Evolutionary conservation across 371 early-diverging fungal species (phyloP).

Genomic region (Haplosporangium sp.): DNA sequence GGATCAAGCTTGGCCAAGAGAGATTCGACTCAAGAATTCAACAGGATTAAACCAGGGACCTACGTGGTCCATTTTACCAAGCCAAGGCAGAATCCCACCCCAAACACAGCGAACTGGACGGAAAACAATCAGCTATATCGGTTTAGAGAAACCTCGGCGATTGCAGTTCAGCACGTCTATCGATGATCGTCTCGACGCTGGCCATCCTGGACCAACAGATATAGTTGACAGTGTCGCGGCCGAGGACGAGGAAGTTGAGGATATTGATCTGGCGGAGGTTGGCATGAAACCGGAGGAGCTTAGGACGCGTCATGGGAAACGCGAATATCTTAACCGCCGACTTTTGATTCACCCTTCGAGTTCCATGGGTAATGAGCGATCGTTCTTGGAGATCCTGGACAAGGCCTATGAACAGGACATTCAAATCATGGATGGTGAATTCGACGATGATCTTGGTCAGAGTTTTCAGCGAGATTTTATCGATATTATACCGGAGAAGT

Average conservation of each 20-base stretch:
- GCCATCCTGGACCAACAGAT: neutral
- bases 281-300: constrained; percentile 12
- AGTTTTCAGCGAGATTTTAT: constrained; percentile 64
- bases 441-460: constrained; percentile 19
- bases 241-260: neutral
- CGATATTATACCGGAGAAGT: constrained; percentile 67
- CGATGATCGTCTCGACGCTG: neutral
- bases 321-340: constrained; percentile 50
- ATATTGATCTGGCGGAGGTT: constrained; percentile 7
- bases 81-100: neutral
- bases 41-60: neutral
- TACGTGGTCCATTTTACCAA: too few relatives aligned
- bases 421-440: constrained; percentile 37
- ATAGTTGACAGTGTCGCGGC: neutral
- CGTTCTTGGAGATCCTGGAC: constrained; percentile 50
- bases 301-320: constrained; percentile 8
- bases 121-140: constrained; percentile 18
- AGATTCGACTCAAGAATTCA: constrained; percentile 12
- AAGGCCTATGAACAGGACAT: constrained; percentile 57
- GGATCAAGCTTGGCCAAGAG: constrained; percentile 55
- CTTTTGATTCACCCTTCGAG: constrained; percentile 22
- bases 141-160: constrained; percentile 39
- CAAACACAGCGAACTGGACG: neutral
- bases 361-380: constrained; percentile 39
- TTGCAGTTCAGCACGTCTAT: constrained; percentile 16